phyloP scores from a whole-genome alignment of 495 filamentous ascomycete species.

The Lindgomyces ingoldianus region DNA sequence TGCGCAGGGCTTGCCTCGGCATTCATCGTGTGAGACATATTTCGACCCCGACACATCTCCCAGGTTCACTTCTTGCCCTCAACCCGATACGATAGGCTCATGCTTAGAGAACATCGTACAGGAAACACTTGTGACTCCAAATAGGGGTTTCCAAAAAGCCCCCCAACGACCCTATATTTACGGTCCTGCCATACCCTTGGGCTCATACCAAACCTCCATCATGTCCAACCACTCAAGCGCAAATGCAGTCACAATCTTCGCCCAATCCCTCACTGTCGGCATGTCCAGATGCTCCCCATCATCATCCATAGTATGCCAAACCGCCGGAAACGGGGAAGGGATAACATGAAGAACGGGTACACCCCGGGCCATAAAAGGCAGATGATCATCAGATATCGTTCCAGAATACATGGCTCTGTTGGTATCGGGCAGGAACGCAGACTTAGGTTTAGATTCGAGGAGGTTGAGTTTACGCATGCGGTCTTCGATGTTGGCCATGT shows the following conservation, averaged over 20 bases:
- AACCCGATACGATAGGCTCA: too few relatives aligned
- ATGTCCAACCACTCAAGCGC: slow-evolving; percentile 87
- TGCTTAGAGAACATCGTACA: too few relatives aligned
- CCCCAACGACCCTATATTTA: too few relatives aligned
- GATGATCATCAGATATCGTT: slow-evolving; percentile 77
- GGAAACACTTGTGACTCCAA: too few relatives aligned
- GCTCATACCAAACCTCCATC: slow-evolving; percentile 31
- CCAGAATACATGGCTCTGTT: background rate
- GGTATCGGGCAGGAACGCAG: slow-evolving; percentile 39
- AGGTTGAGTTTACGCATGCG: slow-evolving; percentile 62
- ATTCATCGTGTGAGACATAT: too few relatives aligned
- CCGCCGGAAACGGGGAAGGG: slow-evolving; percentile 73
- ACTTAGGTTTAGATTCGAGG: slow-evolving; percentile 52
- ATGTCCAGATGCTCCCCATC: slow-evolving; percentile 85
- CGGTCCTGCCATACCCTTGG: background rate
- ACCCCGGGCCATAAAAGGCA: slow-evolving; percentile 81
- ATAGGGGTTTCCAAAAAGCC: too few relatives aligned
- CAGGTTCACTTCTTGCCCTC: too few relatives aligned
- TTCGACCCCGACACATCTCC: too few relatives aligned
- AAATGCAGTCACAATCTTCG: slow-evolving; percentile 77
- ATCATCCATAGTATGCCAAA: slow-evolving; percentile 86
- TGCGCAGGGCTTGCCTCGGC: too few relatives aligned
- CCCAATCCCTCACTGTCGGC: slow-evolving; percentile 85
- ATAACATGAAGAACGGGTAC: slow-evolving; percentile 90
- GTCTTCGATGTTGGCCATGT: slow-evolving; percentile 65